Base-by-base conservation (phyloP, 2,329 filamentous ascomycete species). In the Botryosphaeria dothidea region DNA sequence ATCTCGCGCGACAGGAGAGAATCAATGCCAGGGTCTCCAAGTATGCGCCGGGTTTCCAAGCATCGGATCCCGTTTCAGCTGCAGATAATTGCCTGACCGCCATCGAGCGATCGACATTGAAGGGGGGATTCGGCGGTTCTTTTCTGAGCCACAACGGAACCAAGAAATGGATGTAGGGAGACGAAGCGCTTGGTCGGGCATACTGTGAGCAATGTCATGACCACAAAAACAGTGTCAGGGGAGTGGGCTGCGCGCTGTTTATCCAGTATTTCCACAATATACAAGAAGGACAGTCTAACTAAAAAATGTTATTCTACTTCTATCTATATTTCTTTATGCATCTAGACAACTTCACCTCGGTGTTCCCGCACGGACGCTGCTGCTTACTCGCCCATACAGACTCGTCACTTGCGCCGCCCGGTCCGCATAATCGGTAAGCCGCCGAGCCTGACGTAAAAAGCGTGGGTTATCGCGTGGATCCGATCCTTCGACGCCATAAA, bases 401-500 rank as follows among this genome's bases (percentile, higher is more conserved):
- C n/a, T 19, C 41, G 41, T 45, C 19, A 45, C 41, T 21, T 45
- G 41, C 41, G 41, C 41, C 41, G 19, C 41, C 4, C 41, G 7
- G n/a, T 45, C 17, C 15, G n/a, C 41, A 17, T 8, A 45, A 45
- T 2, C 8, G n/a, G 19, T 17, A n/a, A n/a, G n/a, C n/a, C n/a
- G n/a, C 41, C 41, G 41, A 45, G n/a, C 41, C 41, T 45, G 41
- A 19, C 41, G 41, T 45, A 19, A 45, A 45, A 45, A 7, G 41
- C 41, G 41, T 17, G 8, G 13, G 41, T 45, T 45, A 48, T 48
- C 45, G 45, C 45, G 19, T 48, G 21, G 4, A 48, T 27, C 21
- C 21, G 45, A 48, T 48, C 45, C 45, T 25, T 48, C 45, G 46
- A 65, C 19, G 19, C 56, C 25, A 61, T 25, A 61, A 31, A 45